Evolutionary conservation across 495 filamentous ascomycete species (phyloP).

Genomic region (Aspergillus sparsus): DNA sequence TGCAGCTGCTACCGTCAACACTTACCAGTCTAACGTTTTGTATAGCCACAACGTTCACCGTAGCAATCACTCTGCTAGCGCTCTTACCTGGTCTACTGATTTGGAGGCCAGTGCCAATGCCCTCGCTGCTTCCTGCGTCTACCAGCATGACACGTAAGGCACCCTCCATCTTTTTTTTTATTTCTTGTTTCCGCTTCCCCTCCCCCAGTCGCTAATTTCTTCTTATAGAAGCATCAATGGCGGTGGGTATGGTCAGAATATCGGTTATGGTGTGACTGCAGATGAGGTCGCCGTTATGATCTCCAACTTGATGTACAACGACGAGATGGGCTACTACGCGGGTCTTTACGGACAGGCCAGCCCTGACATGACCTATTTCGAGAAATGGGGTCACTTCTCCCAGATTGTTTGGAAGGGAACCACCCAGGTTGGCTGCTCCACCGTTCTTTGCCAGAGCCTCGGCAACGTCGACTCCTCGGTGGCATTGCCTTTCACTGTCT

Average conservation of each 20-base stretch:
- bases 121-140: slow-evolving; percentile 61
- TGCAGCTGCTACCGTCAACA: slow-evolving; percentile 24
- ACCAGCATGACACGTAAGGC: slow-evolving; percentile 75
- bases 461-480: slow-evolving; percentile 49
- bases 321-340: slow-evolving; percentile 60
- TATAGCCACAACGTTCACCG: slow-evolving; percentile 86
- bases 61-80: slow-evolving; percentile 71
- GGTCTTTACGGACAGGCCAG: slow-evolving; percentile 45
- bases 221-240: slow-evolving; percentile 48
- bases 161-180: neutral
- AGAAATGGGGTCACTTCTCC: slow-evolving; percentile 81
- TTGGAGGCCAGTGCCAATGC: slow-evolving; percentile 62
- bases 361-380: slow-evolving; percentile 62
- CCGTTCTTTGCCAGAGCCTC: slow-evolving; percentile 55
- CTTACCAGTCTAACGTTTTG: slow-evolving; percentile 53
- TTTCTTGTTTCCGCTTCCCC: neutral
- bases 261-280: slow-evolving; percentile 53
- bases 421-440: slow-evolving; percentile 71
- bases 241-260: slow-evolving; percentile 83
- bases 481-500: slow-evolving; percentile 67
- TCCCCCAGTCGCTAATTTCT: slow-evolving; percentile 6
- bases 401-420: slow-evolving; percentile 84
- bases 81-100: slow-evolving; percentile 61
- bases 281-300: slow-evolving; percentile 62
- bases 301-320: slow-evolving; percentile 82